These are phyloP conservation scores for Coemansia sp. DNA, from an alignment of 371 early-diverging fungal genomes.

Conservation along the genomic window DNA sequence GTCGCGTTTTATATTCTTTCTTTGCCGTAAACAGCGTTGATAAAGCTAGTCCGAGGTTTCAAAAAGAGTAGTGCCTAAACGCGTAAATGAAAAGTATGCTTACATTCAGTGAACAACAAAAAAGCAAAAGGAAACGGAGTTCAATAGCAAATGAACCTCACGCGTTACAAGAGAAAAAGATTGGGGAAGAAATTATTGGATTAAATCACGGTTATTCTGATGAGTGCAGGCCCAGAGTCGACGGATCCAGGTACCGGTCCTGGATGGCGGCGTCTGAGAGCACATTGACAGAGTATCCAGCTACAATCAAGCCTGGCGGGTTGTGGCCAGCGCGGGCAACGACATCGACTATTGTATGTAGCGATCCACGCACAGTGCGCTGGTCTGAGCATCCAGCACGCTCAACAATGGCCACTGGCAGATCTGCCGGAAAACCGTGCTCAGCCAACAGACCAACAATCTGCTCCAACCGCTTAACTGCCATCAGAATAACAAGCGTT, in stretches of 20 bases:
- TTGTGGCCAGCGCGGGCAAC: conserved; percentile 68
- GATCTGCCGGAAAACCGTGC: conserved; percentile 60
- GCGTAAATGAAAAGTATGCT: neutral
- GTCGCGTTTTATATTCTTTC: too few relatives aligned
- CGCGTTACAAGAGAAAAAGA: conserved; percentile 1
- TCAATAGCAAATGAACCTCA: neutral
- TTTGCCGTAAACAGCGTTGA: too few relatives aligned
- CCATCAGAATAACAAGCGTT: conserved; percentile 82
- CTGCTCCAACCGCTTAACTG: conserved; percentile 67
- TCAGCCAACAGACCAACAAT: conserved; percentile 58
- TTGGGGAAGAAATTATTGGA: neutral
- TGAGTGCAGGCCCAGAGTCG: conserved; percentile 40
- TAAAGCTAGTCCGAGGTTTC: too few relatives aligned
- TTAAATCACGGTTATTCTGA: conserved; percentile 23
- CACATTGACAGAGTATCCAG: conserved; percentile 56
- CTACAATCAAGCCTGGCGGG: conserved; percentile 74
- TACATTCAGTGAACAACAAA: neutral
- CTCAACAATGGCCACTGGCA: conserved; percentile 75
- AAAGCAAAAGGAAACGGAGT: neutral
- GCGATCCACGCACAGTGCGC: conserved; percentile 61
- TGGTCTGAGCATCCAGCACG: conserved; percentile 73
- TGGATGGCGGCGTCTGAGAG: conserved; percentile 44
- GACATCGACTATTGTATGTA: conserved; percentile 60
- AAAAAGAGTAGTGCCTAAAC: neutral
- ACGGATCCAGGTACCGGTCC: conserved; percentile 40